phyloP scores from a whole-genome alignment of 768 basidiomycete species.

The Multifurca ochricompacta region DNA sequence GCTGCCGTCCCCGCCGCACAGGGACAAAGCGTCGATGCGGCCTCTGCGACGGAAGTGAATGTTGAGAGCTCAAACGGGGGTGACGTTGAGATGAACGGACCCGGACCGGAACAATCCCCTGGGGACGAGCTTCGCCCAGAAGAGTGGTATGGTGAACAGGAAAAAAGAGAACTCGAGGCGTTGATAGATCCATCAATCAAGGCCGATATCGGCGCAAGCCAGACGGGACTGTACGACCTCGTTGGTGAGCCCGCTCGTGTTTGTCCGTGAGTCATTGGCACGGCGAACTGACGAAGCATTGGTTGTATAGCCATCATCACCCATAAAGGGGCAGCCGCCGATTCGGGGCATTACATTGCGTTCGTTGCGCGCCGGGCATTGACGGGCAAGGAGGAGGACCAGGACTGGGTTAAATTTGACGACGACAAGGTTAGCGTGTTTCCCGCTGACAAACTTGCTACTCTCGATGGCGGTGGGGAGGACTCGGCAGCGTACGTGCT shows the following conservation, averaged over 20 bases:
- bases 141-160: slow-evolving; percentile 50
- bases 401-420: slow-evolving; percentile 95
- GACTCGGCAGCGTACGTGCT: slow-evolving; percentile 87
- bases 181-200: slow-evolving; percentile 58
- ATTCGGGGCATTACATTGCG: slow-evolving; percentile 93
- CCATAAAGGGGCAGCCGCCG: slow-evolving; percentile 93
- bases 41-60: slow-evolving; percentile 10
- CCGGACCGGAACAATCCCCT: slow-evolving; percentile 23
- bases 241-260: slow-evolving; percentile 52
- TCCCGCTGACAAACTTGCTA: slow-evolving; percentile 72
- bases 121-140: slow-evolving; percentile 58
- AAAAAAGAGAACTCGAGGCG: slow-evolving; percentile 54
- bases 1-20: slow-evolving; percentile 26
- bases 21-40: slow-evolving; percentile 9
- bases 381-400: slow-evolving; percentile 48
- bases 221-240: slow-evolving; percentile 83
- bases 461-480: slow-evolving; percentile 87
- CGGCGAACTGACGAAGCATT: not conserved
- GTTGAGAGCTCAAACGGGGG: slow-evolving; percentile 18
- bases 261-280: not conserved
- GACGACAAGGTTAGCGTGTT: slow-evolving; percentile 91
- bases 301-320: slow-evolving; percentile 73
- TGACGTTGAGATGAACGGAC: slow-evolving; percentile 46
- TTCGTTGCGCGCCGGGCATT: slow-evolving; percentile 40
- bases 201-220: slow-evolving; percentile 64